Percentiles rank a stretch among this genome's conserved stretches.
These are phyloP conservation scores for Cladophialophora carrionii DNA, from an alignment of 2,329 filamentous ascomycete genomes.

Conservation along the genomic window DNA sequence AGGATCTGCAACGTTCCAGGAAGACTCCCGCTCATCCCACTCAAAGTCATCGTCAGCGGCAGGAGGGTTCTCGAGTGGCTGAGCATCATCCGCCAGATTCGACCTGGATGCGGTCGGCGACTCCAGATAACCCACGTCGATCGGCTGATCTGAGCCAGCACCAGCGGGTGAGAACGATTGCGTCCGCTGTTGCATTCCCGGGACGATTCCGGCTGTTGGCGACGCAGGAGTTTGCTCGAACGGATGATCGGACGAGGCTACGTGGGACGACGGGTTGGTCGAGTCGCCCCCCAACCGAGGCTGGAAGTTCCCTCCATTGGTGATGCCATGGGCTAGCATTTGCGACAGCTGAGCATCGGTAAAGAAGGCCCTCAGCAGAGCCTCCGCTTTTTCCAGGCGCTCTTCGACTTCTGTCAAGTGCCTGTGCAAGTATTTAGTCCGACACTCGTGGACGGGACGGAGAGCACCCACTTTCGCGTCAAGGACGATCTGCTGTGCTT, in stretches of 20 bases:
- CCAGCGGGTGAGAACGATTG: constrained; percentile 11
- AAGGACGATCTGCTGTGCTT: constrained; percentile 35
- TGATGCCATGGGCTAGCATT: constrained; percentile 30
- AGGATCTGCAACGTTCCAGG: constrained; percentile 23
- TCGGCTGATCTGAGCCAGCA: constrained; percentile 13
- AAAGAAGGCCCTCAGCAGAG: constrained; percentile 29
- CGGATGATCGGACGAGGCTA: not conserved
- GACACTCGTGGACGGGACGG: not conserved
- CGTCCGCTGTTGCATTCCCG: not conserved
- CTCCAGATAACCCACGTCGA: constrained; percentile 19
- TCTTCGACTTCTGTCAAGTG: constrained; percentile 36
- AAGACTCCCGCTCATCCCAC: constrained; percentile 34
- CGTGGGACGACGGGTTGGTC: not conserved
- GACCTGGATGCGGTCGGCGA: constrained; percentile 3
- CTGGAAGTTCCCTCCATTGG: constrained; percentile 9
- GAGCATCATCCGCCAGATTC: constrained; percentile 12
- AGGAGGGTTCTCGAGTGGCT: constrained; percentile 25
- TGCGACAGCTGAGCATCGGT: constrained; percentile 30
- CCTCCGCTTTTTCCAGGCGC: constrained; percentile 32
- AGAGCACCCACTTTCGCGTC: constrained; percentile 29
- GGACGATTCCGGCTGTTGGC: not conserved
- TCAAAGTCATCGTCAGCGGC: constrained; percentile 35
- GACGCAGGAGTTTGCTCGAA: not conserved
- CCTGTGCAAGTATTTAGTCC: constrained; percentile 17
- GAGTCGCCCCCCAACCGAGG: not conserved